Base-by-base conservation (phyloP, 2,329 filamentous ascomycete species). In the Sphaerulina populicola region DNA sequence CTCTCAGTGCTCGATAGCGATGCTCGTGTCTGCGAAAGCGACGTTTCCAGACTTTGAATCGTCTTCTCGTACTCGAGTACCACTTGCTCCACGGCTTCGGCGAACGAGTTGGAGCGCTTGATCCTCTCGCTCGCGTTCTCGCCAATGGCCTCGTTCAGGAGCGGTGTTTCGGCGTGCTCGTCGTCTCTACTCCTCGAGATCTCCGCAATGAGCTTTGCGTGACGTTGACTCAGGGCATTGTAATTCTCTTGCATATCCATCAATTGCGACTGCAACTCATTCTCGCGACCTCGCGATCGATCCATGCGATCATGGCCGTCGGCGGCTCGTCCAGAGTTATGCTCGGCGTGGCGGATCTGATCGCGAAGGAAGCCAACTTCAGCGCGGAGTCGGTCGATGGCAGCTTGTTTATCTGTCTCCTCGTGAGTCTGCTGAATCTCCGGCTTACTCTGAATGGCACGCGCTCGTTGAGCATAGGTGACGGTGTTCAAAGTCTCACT, bases 21-120 rank as follows among this genome's bases (percentile, higher is more conserved):
- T 31, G 86, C 78, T 51, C 93, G 81, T 1, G 93, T 97, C 63
- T 82, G 93, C 0, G 90, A 90, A 11, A 98, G 79, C 1, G 90
- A 96, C 45, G 89, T 83, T 69, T 98, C 93, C 12, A 98, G 78
- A 47, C 81, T 85, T 67, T 97, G 90, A 44, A 98, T 98, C 0
- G 94, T 98, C 76, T 94, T 97, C 68, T 98, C 94, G 66, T 98
- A 98, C 70, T 98, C 93, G 44, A 97, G 74, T 2, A 98, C 88
- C 18, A 98, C 88, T 64, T 94, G 87, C 64, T 98, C 93, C 15
- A 98, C 91, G 27, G 91, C 91, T 66, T 94, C 86, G 1, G 91
- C 90, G 66, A 98, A 97, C 0, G 88, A 94, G 66, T 94, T 95
- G 14, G 94, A 98, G 37, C 93, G 83, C 66, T 96, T 94, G 57